phyloP scores from a whole-genome alignment of 1,139 yeast species.

The Magnusiomyces ingens region DNA sequence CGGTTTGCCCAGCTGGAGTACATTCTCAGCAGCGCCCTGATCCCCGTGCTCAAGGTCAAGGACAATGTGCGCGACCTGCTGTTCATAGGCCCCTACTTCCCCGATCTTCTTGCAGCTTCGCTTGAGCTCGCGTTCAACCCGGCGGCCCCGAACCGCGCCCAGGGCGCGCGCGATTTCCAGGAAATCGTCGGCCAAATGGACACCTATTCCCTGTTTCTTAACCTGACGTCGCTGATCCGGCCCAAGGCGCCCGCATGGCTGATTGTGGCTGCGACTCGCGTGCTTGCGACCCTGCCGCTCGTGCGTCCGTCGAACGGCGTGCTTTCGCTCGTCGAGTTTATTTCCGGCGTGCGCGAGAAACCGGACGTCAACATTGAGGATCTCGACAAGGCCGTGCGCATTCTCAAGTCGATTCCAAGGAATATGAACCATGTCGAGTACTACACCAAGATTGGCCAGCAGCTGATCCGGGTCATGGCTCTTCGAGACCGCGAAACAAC shows the following conservation, averaged over 20 bases:
- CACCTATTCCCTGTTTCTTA: constrained; percentile 29
- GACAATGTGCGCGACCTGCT: constrained; percentile 43
- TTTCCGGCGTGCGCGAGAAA: constrained; percentile 67
- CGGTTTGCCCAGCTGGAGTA: not conserved
- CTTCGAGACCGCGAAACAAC: constrained; percentile 24
- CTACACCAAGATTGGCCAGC: constrained; percentile 50
- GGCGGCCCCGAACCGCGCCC: constrained; percentile 8
- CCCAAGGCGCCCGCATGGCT: constrained; percentile 31
- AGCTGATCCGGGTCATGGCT: constrained; percentile 51
- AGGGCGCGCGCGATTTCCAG: constrained; percentile 8
- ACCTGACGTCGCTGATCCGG: constrained; percentile 26
- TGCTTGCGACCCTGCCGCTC: constrained; percentile 49
- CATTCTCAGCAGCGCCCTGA: not conserved
- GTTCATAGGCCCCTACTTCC: constrained; percentile 40
- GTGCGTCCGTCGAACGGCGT: constrained; percentile 59
- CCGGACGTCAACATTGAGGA: constrained; percentile 58
- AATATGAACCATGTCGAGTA: constrained; percentile 43
- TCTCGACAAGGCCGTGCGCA: constrained; percentile 56
- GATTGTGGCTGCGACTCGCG: constrained; percentile 34
- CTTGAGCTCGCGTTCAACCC: constrained; percentile 48
- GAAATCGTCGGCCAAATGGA: constrained; percentile 24
- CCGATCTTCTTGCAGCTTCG: constrained; percentile 57
- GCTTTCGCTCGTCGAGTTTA: constrained; percentile 62
- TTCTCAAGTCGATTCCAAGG: constrained; percentile 56
- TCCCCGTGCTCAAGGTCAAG: constrained; percentile 29